Evolutionary conservation across 495 filamentous ascomycete genomes (phyloP), one percentile per base, ranked within the genome.

Genomic region (Xylaria flabelliformis): DNA sequence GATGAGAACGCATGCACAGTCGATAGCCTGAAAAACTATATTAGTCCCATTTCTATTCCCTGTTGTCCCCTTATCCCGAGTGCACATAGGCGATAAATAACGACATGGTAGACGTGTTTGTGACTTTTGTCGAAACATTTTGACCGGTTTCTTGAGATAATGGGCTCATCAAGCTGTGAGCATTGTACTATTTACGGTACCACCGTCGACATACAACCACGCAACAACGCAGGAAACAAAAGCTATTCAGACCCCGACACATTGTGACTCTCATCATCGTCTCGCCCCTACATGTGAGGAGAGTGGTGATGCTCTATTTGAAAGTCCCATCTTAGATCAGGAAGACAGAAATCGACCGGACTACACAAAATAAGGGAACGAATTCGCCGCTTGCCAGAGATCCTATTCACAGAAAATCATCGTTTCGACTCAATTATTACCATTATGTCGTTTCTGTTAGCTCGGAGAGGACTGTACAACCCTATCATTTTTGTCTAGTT

Each of bases 21-120:
- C 48, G 36, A 21, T 64, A 64, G 59, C 69, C 69, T 56, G 42
- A 71, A 64, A 71, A 64, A 71, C 46, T 56, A 21, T 56, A 64
- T 64, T 46, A 32, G 61, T 42, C 59, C 46, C 59, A 64, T 44
- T 56, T 48, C 48, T 32, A 8, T 64, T 19, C 19, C 24, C 34
- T 39, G 32, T 39, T 39, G 6, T 39, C 36, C 34, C 4, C 34
- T 29, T 34, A 41, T 36, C 10, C 36, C n/a, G n/a, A 50, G 46
- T 64, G 69, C 36, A 42, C 50, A 32, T 5, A 41, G 53, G 21
- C 12, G 36, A 8, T 44, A 10, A 64, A 42, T 24, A 29, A 19
- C 13, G 0, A 29, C 2, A 32, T 55, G 26, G 17, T 4, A 17
- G 26, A 1, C 32, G 53, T 32, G 7, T 56, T 17, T 26, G 53